Evolutionary conservation across 2,329 filamentous ascomycete genomes (phyloP).

Genomic region (Cladosporium phlei): DNA sequence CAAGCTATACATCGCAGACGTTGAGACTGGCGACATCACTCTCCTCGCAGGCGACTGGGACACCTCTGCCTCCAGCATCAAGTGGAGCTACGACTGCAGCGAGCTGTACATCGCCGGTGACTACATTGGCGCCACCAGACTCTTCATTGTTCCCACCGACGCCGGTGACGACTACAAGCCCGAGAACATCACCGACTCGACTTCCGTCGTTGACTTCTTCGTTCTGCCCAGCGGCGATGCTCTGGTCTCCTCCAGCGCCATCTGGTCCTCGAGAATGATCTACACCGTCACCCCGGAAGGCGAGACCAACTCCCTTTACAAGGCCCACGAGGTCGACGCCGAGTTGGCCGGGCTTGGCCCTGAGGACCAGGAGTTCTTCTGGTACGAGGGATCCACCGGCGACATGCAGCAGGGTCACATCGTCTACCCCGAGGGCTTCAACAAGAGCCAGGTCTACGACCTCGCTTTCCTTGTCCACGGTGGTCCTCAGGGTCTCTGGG

Average conservation of each 20-base stretch:
- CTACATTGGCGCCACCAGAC: constrained; percentile 20
- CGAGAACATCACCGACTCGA: constrained; percentile 22
- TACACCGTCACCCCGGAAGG: constrained; percentile 19
- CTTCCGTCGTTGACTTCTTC: constrained; percentile 21
- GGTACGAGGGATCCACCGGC: constrained; percentile 25
- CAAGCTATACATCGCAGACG: constrained; percentile 23
- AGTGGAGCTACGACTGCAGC: constrained; percentile 19
- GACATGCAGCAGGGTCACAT: constrained; percentile 23
- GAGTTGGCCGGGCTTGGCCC: constrained; percentile 23
- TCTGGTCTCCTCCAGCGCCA: constrained; percentile 19
- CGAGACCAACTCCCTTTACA: constrained; percentile 21
- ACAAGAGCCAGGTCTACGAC: constrained; percentile 25
- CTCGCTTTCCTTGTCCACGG: constrained; percentile 31
- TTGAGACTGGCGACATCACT: constrained; percentile 20
- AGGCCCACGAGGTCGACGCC: constrained; percentile 21
- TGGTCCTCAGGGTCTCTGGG: constrained; percentile 26
- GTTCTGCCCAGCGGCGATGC: constrained; percentile 21
- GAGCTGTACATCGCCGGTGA: constrained; percentile 21
- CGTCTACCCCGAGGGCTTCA: constrained; percentile 25
- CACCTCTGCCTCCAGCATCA: constrained; percentile 15
- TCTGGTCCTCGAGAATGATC: constrained; percentile 22
- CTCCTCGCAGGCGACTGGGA: constrained; percentile 23
- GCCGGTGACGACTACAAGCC: constrained; percentile 22
- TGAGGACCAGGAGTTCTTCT: constrained; percentile 19
- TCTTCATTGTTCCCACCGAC: constrained; percentile 23